Evolutionary conservation across 345 rosid species (phyloP).

Genomic region (Citrus cavaleriei): DNA sequence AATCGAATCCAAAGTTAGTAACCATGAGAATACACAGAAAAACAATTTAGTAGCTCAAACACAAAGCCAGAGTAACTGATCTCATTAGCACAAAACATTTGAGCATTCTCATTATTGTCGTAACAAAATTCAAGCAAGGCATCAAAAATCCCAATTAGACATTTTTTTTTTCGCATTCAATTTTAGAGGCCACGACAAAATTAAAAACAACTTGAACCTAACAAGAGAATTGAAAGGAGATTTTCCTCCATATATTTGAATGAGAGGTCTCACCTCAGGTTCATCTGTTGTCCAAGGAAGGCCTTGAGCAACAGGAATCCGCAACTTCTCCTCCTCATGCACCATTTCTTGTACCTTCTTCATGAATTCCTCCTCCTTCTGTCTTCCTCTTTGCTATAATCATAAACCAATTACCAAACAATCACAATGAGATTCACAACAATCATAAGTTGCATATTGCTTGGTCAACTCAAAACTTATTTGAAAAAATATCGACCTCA

Average conservation of each 20-base stretch:
- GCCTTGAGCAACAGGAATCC: constrained; percentile 88
- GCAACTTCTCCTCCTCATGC: constrained; percentile 57
- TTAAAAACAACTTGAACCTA: neutral
- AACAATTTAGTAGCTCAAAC: neutral
- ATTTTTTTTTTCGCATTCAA: neutral
- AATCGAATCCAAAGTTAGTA: neutral
- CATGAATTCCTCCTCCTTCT: constrained; percentile 78
- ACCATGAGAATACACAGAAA: neutral
- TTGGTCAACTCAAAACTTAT: neutral
- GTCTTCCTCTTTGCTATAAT: constrained; percentile 76
- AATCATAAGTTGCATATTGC: neutral
- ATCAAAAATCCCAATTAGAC: neutral
- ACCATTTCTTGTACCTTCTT: constrained; percentile 74
- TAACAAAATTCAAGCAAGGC: neutral
- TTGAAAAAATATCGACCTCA: constrained; percentile 45
- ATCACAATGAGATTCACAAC: neutral
- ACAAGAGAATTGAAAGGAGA: neutral
- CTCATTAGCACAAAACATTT: neutral
- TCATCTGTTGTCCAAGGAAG: constrained; percentile 97
- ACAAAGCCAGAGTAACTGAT: neutral
- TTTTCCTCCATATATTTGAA: neutral
- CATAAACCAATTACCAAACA: constrained; percentile 6
- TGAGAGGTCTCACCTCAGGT: constrained; percentile 62
- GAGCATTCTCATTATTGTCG: neutral
- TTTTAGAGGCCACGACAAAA: neutral